Evolutionary conservation across 1,284 basidiomycete species (phyloP).

Genomic region (Ganoderma meredithae): DNA sequence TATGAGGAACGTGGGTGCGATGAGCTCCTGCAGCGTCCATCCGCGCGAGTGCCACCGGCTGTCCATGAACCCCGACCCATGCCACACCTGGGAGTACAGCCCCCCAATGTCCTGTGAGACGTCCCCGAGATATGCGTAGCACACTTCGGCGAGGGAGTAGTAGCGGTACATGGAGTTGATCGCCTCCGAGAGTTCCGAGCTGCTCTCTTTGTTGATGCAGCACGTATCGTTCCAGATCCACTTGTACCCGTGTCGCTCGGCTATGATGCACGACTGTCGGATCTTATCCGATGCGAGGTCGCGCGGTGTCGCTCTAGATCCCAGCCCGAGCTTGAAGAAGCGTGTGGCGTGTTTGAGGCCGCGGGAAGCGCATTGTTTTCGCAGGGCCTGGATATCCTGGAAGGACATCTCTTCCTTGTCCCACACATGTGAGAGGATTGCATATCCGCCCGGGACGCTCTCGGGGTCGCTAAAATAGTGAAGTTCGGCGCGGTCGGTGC

Average conservation of each 20-base stretch:
- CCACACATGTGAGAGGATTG: slow-evolving; percentile 12
- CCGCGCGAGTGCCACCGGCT: slow-evolving; percentile 24
- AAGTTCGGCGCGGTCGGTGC: slow-evolving; percentile 4
- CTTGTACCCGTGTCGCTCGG: slow-evolving; percentile 7
- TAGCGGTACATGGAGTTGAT: slow-evolving; percentile 29
- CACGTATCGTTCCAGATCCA: slow-evolving; percentile 29
- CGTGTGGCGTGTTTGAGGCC: neutral
- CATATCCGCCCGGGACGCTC: slow-evolving; percentile 1
- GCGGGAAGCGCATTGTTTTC: neutral
- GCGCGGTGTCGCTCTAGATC: slow-evolving; percentile 6
- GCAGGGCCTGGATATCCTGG: neutral
- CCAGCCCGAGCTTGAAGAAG: neutral
- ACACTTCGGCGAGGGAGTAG: slow-evolving; percentile 23
- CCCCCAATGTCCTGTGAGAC: slow-evolving; percentile 8
- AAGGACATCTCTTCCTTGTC: slow-evolving; percentile 4
- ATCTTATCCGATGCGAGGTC: slow-evolving; percentile 8
- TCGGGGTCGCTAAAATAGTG: slow-evolving; percentile 7
- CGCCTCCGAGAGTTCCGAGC: slow-evolving; percentile 26
- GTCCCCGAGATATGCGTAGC: slow-evolving; percentile 25
- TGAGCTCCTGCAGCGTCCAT: slow-evolving; percentile 27
- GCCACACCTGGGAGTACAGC: neutral
- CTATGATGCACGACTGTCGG: slow-evolving; percentile 2
- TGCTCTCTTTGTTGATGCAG: slow-evolving; percentile 31
- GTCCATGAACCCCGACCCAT: slow-evolving; percentile 10
- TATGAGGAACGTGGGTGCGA: slow-evolving; percentile 21